phyloP scores from a whole-genome alignment of 176 grass and related monocot genomes.

The Eremochloa ophiuroides region DNA sequence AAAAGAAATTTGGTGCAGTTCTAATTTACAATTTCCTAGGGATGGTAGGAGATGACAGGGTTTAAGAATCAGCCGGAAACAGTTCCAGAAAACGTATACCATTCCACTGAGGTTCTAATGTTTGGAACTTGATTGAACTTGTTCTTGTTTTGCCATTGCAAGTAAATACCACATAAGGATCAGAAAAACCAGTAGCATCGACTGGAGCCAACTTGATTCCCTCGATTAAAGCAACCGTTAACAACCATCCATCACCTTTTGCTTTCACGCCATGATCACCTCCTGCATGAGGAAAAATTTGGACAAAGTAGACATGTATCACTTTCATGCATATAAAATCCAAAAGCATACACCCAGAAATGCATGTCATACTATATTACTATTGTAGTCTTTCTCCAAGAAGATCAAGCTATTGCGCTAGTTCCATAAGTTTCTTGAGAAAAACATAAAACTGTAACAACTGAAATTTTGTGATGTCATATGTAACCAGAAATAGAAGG shows the following conservation, averaged over 20 bases:
- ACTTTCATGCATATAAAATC: conserved; percentile 22
- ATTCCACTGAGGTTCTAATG: conserved; percentile 83
- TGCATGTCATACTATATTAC: background rate
- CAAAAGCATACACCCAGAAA: conserved; percentile 16
- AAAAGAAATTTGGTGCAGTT: background rate
- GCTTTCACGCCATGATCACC: conserved; percentile 85
- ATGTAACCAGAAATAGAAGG: conserved; percentile 4
- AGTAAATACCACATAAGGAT: conserved; percentile 91
- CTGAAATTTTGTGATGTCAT: conserved; percentile 12
- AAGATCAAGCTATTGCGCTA: background rate
- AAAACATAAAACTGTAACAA: background rate
- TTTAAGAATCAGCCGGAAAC: conserved; percentile 19
- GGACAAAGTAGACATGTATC: conserved; percentile 1
- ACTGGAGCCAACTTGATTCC: conserved; percentile 72
- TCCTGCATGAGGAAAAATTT: conserved; percentile 39
- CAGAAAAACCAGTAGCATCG: conserved; percentile 74
- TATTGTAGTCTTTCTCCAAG: conserved; percentile 2
- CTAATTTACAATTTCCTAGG: background rate
- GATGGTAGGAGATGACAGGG: background rate
- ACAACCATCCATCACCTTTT: conserved; percentile 89
- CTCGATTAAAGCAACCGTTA: conserved; percentile 82
- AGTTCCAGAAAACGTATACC: conserved; percentile 34
- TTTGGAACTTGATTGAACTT: conserved; percentile 94
- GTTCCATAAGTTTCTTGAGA: background rate
- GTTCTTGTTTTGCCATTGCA: conserved; percentile 95